Percentiles rank a stretch among this genome's conserved stretches.
Conservation (phyloP, 306 rosid species). For the Castanospermum australe region DNA sequence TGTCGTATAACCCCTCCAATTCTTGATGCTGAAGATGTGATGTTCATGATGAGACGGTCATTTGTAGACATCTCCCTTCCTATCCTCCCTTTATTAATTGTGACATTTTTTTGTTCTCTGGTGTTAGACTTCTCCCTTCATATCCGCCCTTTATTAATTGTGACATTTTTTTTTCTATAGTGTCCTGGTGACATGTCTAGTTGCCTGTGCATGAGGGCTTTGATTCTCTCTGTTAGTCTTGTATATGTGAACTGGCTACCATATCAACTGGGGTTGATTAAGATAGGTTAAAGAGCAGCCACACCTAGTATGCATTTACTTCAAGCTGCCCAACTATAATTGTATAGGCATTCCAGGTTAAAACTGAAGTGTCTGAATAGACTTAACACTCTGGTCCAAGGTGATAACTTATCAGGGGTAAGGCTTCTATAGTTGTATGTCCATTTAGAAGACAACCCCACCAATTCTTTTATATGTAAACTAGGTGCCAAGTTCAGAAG, state of each 20-base stretch:
- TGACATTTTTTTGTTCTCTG: background rate
- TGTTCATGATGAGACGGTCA: background rate
- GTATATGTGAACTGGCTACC: background rate
- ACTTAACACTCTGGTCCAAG: background rate
- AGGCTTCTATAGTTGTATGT: background rate
- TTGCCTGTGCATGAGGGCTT: background rate
- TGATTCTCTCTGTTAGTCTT: background rate
- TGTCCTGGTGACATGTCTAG: background rate
- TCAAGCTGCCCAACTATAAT: background rate
- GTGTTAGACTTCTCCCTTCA: background rate
- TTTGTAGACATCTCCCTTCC: background rate
- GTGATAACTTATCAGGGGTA: background rate
- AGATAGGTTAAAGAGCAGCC: background rate
- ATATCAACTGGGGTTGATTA: background rate
- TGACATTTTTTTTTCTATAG: background rate
- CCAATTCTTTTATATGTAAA: constrained; percentile 19
- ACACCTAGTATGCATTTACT: background rate
- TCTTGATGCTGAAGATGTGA: background rate
- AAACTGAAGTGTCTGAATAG: too few species aligned
- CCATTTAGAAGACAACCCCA: background rate
- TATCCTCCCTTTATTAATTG: background rate
- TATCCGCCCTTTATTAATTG: background rate
- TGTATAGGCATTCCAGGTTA: too few species aligned
- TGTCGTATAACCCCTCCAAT: background rate
- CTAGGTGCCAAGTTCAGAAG: constrained; percentile 16